Evolutionary conservation across 495 filamentous ascomycete species (phyloP), one percentile per base, ranked within the genome.

Genomic region (Daldinia caldariorum): DNA sequence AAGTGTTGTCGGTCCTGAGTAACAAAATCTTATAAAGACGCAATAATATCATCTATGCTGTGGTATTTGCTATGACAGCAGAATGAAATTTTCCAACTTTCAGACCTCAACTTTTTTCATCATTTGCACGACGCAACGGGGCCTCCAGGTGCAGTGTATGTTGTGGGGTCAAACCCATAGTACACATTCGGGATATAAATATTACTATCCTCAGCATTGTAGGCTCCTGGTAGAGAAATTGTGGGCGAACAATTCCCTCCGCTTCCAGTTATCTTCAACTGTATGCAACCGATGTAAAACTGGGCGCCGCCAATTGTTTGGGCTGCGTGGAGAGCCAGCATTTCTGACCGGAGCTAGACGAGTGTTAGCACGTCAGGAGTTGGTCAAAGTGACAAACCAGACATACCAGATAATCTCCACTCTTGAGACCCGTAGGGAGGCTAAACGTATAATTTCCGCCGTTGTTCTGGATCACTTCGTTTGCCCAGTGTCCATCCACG

Each of bases 161-260:
- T 78, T 8, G 72, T 66, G 29, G 76, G 67, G 39, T 79, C 76
- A 29, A 79, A 78, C 4, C 77, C 76, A 22, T 76, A 63, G 20
- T 79, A 79, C 31, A 73, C 43, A 29, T 79, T 61, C 0, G 74
- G 69, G 39, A 79, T 79, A n/a, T 79, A 78, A 29, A 79, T 78
- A 20, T 79, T 73, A 9, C 66, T 58, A 34, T 79, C 67, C 16
- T 74, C 13, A 6, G 66, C 68, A 32, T 75, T 55, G 18, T 78
- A 79, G 10, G 70, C 64, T 32, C 77, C 76, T 0, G 77, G 77
- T 16, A 78, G 63, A 22, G 71, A 77, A 35, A 78, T 73, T 5
- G 68, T 75, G 4, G 77, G 77, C 8, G 58, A 67, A 39, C 76
- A 78, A 4, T 69, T 62, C 4, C 74, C 68, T 16, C 77, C 77